Base-by-base conservation (phyloP, 208 protist genomes). In the Sergeia podlipaevii region DNA sequence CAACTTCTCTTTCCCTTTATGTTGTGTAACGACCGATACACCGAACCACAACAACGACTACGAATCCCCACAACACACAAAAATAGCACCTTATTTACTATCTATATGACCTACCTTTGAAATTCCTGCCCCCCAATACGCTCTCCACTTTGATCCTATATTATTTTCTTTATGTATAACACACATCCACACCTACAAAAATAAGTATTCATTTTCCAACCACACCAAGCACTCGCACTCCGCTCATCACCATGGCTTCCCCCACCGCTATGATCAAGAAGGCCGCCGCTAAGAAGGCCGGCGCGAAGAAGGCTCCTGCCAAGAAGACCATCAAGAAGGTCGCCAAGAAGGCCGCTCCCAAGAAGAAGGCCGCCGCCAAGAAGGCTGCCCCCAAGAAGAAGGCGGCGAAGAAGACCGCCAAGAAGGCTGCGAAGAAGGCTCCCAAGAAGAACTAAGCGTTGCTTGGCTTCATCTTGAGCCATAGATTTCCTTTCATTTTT, bases 211-310 rank as follows among this genome's bases (percentile, higher is more conserved):
- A n/a, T n/a, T n/a, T n/a, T n/a, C n/a, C n/a, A n/a, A n/a, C n/a
- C n/a, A n/a, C n/a, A n/a, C n/a, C n/a, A n/a, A n/a, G n/a, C n/a
- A n/a, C n/a, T n/a, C n/a, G n/a, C n/a, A n/a, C n/a, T n/a, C n/a
- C n/a, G n/a, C n/a, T 29, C 23, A 51, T 24, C 37, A 69, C 44
- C 18, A 78, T 65, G 50, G 4, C 59, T 24, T 23, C 63, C 30
- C 20, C 45, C 36, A 56, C 62, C 53, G 17, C 18, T 27, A 47
- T 55, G 26, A 27, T 52, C 42, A 63, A 56, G 30, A 71, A 71
- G 60, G 42, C 46, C 18, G 47, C 65, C 44, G 46, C 64, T 13
- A 68, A 65, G 62, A 70, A 75, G 68, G 30, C n/a, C 58, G 7
- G 47, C 10, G 30, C 45, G 30, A 53, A 27, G 48, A 64, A 56